These are phyloP conservation scores for Phytophthora hibernalis DNA, from an alignment of 352 stramenopile genomes.

Conservation along the genomic window DNA sequence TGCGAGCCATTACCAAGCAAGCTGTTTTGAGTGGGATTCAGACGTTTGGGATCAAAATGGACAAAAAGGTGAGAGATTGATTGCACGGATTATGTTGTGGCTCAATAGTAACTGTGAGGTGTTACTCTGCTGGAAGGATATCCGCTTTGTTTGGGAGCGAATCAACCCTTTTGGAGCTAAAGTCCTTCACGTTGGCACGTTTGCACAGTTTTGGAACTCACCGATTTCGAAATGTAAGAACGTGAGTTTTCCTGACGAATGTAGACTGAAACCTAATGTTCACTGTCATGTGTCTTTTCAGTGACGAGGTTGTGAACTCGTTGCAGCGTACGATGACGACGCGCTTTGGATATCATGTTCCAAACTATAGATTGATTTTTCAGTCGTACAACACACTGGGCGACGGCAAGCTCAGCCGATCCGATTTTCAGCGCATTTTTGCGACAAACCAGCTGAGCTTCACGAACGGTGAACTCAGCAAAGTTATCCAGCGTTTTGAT, in stretches of 20 bases:
- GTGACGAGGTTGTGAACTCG: conserved; percentile 68
- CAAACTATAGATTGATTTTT: conserved; percentile 82
- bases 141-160: conserved; percentile 68
- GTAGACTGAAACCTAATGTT: not conserved
- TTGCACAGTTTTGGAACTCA: conserved; percentile 80
- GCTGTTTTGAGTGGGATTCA: conserved; percentile 58
- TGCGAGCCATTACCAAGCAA: conserved; percentile 54
- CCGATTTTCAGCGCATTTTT: conserved; percentile 79
- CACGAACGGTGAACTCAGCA: conserved; percentile 72
- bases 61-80: conserved; percentile 59
- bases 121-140: conserved; percentile 46
- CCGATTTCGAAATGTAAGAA: conserved; percentile 78
- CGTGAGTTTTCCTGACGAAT: not conserved
- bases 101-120: not conserved
- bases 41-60: conserved; percentile 78
- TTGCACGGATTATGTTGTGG: not conserved
- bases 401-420: conserved; percentile 69
- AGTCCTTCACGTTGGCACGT: conserved; percentile 58
- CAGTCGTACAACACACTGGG: conserved; percentile 76
- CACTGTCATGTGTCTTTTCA: conserved; percentile 23
- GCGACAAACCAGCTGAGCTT: conserved; percentile 75
- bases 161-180: conserved; percentile 73
- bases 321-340: conserved; percentile 78
- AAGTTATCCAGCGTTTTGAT: conserved; percentile 85
- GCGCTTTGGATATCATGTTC: conserved; percentile 60